Conservation (phyloP, 2,329 filamentous ascomycete species). For the Paradendryphiella salina region DNA sequence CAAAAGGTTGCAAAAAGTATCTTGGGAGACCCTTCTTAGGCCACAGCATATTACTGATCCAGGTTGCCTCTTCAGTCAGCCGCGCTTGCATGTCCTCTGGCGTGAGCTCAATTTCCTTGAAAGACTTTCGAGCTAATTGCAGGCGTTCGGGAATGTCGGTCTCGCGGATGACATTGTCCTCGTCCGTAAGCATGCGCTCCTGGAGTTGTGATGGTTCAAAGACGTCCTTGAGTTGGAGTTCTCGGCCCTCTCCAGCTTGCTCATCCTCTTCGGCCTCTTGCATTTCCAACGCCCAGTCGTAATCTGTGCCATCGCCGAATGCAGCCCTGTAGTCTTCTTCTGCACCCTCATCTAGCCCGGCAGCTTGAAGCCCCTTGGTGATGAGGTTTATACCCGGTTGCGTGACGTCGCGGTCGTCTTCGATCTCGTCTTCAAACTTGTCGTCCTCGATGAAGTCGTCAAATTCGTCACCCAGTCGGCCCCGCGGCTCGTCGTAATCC, state of each 20-base stretch:
- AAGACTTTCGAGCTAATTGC: constrained; percentile 86
- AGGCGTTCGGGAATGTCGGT: constrained; percentile 92
- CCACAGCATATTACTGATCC: constrained; percentile 90
- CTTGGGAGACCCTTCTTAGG: constrained; percentile 77
- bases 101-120: constrained; percentile 77
- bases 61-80: constrained; percentile 81
- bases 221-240: constrained; percentile 92
- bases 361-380: constrained; percentile 73
- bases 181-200: constrained; percentile 93
- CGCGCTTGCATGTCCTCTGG: constrained; percentile 68
- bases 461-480: constrained; percentile 45
- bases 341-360: constrained; percentile 86
- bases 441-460: constrained; percentile 95
- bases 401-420: constrained; percentile 82
- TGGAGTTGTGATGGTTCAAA: constrained; percentile 95
- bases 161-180: constrained; percentile 87
- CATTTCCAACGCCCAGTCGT: constrained; percentile 88
- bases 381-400: constrained; percentile 73
- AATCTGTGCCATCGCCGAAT: constrained; percentile 94
- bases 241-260: constrained; percentile 75
- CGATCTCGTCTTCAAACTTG: constrained; percentile 77
- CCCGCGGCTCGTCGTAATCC: constrained; percentile 50
- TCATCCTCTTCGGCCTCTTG: constrained; percentile 83
- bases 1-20: constrained; percentile 79
- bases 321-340: constrained; percentile 95